Evolutionary conservation across 2,329 filamentous ascomycete genomes (phyloP), one percentile per base, ranked within the genome.

Genomic region (Grosmannia penicillata): DNA sequence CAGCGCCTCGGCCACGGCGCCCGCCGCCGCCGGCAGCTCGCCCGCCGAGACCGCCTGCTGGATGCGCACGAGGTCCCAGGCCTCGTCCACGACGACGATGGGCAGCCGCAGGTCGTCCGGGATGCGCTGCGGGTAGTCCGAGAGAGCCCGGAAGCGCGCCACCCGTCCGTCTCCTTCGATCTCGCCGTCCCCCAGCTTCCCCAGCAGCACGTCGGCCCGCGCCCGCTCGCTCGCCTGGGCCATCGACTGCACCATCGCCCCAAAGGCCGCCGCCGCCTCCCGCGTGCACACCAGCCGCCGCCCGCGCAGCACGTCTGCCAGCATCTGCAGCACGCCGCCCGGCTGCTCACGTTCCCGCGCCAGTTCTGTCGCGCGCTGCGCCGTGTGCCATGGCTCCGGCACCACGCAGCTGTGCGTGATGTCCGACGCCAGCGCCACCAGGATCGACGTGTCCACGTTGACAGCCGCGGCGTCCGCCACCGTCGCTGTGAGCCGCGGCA

Each of bases 381-480:
- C 61, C 46, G 78, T 75, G 47, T 60, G 59, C 51, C 59, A 59
- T 2, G 57, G 49, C 41, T 62, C 52, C 23, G 52, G 46, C 1
- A 47, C 36, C 6, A 65, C 55, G 7, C 46, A 42, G 5, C 50
- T 49, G 51, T 86, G 78, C 2, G 77, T 80, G 21, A 86, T 73
- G 48, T 87, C 82, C 0, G 80, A 84, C 2, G 79, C 70, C 3
- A 86, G 60, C 5, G 79, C 80, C 6, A 87, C 67, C 6, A 87
- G 65, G 33, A 84, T 71, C 2, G 80, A 84, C 38, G 73, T 77
- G 53, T 79, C 75, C 39, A 79, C 65, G 49, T 79, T 76, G 22
- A 78, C 51, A 0, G 56, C 62, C 0, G 46, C 31, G 2, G 51
- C 11, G 26, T 28, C 26, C 30, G 6, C 75, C 18, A 77, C 51